phyloP scores from a whole-genome alignment of 176 grass and related monocot species.

The Pontederia paniculata region DNA sequence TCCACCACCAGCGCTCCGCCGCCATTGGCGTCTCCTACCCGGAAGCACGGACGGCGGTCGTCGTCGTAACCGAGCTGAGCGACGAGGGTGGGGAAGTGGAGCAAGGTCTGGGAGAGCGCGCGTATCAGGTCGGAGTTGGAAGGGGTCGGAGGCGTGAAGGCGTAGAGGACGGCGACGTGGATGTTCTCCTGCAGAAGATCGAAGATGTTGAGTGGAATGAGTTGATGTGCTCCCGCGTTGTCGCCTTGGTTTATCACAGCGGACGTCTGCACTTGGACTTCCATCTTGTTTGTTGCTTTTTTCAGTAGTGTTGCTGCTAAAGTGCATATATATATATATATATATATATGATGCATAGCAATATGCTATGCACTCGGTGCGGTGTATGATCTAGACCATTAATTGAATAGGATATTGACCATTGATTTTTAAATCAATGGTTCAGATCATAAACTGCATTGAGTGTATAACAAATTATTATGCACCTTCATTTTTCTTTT shows the following conservation, averaged over 20 bases:
- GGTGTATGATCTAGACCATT: no score
- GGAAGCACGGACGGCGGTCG: slow-evolving; percentile 13
- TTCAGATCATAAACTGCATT: no score
- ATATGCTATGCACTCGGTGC: no score
- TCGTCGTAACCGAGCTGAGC: slow-evolving; percentile 6
- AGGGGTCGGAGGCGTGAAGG: slow-evolving; percentile 24
- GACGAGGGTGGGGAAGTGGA: slow-evolving; percentile 15
- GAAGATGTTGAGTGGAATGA: slow-evolving; percentile 25
- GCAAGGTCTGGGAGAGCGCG: slow-evolving; percentile 10
- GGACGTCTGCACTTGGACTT: slow-evolving; percentile 24
- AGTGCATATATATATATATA: neutral
- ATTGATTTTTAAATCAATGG: no score
- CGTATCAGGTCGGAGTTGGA: slow-evolving; percentile 17
- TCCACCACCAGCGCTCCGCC: slow-evolving; percentile 29
- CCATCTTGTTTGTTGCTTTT: slow-evolving; percentile 16
- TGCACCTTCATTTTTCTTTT: no score
- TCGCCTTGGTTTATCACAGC: neutral
- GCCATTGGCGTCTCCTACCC: slow-evolving; percentile 11
- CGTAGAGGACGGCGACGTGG: slow-evolving; percentile 18
- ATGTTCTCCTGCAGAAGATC: slow-evolving; percentile 18
- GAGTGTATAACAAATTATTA: no score
- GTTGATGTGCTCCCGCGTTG: neutral
- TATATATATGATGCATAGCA: no score
- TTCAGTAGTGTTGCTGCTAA: neutral
- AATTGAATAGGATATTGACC: no score